Evolutionary conservation across 352 stramenopile species (phyloP).

Genomic region (Poterioochromonas sp.): DNA sequence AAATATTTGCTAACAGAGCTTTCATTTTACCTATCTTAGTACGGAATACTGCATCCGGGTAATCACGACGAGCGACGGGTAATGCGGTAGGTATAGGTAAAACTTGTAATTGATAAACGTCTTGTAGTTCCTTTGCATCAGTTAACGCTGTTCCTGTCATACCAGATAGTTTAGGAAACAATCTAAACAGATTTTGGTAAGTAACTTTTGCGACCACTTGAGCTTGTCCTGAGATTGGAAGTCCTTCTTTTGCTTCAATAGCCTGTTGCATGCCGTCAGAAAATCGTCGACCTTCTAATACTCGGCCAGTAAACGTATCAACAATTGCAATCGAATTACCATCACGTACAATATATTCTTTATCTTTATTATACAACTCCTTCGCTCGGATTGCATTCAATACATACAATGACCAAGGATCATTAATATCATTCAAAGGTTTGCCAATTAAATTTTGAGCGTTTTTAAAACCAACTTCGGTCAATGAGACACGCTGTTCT

Average conservation of each 20-base stretch:
- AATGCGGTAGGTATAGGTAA: slow-evolving; percentile 59
- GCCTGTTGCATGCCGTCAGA: slow-evolving; percentile 68
- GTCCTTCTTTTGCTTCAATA: slow-evolving; percentile 64
- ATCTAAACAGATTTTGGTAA: slow-evolving; percentile 64
- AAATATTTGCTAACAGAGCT: slow-evolving; percentile 58
- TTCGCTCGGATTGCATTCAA: slow-evolving; percentile 66
- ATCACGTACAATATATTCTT: slow-evolving; percentile 61
- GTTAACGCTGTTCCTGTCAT: slow-evolving; percentile 69
- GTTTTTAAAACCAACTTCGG: too few relatives aligned
- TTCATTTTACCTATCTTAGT: slow-evolving; percentile 49
- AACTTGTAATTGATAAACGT: slow-evolving; percentile 56
- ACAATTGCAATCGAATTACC: slow-evolving; percentile 52
- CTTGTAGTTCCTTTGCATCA: slow-evolving; percentile 58
- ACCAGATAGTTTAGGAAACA: slow-evolving; percentile 58
- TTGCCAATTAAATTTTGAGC: slow-evolving; percentile 56
- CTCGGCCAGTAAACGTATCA: slow-evolving; percentile 55
- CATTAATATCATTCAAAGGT: slow-evolving; percentile 47
- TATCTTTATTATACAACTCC: slow-evolving; percentile 63
- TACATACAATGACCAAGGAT: slow-evolving; percentile 38
- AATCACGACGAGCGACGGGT: slow-evolving; percentile 62
- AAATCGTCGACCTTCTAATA: slow-evolving; percentile 63
- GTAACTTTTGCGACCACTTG: slow-evolving; percentile 39
- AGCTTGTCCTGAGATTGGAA: not conserved
- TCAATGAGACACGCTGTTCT: too few relatives aligned
- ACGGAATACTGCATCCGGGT: slow-evolving; percentile 63